These are phyloP conservation scores for Nicotiana noctiflora DNA, from an alignment of 257 asterid genomes.

Conservation along the genomic window DNA sequence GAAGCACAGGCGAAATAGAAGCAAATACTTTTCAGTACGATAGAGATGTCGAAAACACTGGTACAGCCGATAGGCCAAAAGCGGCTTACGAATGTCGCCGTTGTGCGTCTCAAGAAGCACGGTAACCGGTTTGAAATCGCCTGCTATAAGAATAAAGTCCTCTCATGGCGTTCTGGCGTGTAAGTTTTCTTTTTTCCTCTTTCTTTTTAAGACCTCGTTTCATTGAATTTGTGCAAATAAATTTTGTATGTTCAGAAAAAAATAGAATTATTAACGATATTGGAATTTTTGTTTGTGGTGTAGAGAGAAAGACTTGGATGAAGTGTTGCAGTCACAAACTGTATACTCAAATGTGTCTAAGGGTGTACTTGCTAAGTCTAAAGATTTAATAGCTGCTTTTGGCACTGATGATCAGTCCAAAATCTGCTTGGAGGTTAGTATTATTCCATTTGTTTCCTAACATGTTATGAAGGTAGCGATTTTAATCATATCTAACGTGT, in stretches of 20 bases:
- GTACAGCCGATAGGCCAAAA: conserved; percentile 95
- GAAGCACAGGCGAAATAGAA: no score
- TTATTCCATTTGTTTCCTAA: neutral
- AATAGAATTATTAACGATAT: neutral
- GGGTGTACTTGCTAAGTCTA: conserved; percentile 83
- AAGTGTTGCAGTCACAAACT: conserved; percentile 89
- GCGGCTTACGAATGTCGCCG: conserved; percentile 90
- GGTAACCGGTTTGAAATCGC: conserved; percentile 92
- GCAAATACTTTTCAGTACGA: no score
- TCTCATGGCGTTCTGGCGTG: conserved; percentile 94
- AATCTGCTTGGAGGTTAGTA: conserved; percentile 73
- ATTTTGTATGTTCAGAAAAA: no score
- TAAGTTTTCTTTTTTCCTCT: conserved; percentile 7
- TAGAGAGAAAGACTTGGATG: conserved; percentile 95
- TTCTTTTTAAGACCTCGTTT: no score
- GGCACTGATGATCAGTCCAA: conserved; percentile 77
- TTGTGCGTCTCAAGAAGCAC: conserved; percentile 86
- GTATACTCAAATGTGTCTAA: conserved; percentile 86
- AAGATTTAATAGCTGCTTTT: conserved; percentile 68
- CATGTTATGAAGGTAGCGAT: neutral
- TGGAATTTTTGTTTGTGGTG: neutral
- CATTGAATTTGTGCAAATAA: no score
- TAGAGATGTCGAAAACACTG: conserved; percentile 68
- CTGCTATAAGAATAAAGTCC: conserved; percentile 95
- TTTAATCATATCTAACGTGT: no score